Percentiles rank a stretch among this genome's conserved stretches.
phyloP scores from a whole-genome alignment of 1,284 basidiomycete species.

The Ustilago tritici region DNA sequence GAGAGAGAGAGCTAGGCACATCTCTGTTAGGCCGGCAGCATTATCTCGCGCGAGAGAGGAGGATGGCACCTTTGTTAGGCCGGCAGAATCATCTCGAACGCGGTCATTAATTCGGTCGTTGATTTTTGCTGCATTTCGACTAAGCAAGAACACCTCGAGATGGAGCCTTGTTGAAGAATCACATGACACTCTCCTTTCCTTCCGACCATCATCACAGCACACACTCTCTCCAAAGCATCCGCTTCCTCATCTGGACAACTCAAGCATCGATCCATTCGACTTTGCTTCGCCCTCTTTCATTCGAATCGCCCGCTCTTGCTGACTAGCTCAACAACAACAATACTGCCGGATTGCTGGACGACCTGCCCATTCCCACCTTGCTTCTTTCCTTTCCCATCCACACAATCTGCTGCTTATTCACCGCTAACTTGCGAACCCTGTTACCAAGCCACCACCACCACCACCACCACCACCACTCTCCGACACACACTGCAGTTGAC shows the following conservation, averaged over 20 bases:
- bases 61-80: neutral
- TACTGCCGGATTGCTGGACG: slow-evolving; percentile 23
- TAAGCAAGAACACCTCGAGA: no score
- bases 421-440: neutral
- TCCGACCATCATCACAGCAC: slow-evolving; percentile 6
- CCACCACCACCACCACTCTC: neutral
- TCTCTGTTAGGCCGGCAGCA: neutral
- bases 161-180: no score
- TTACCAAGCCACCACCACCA: neutral
- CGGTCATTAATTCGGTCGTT: neutral
- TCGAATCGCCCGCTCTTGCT: neutral
- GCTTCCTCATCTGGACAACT: slow-evolving; percentile 1
- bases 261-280: neutral
- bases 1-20: neutral
- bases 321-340: neutral
- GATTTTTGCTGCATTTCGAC: neutral
- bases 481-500: neutral
- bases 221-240: neutral
- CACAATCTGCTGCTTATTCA: neutral
- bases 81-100: neutral
- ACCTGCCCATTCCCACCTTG: slow-evolving; percentile 3
- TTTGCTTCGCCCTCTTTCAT: neutral
- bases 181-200: slow-evolving; percentile 1
- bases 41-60: neutral
- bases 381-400: neutral